These are phyloP conservation scores for Aspergillus sp. DNA, from an alignment of 2,329 filamentous ascomycete genomes.

Conservation along the genomic window DNA sequence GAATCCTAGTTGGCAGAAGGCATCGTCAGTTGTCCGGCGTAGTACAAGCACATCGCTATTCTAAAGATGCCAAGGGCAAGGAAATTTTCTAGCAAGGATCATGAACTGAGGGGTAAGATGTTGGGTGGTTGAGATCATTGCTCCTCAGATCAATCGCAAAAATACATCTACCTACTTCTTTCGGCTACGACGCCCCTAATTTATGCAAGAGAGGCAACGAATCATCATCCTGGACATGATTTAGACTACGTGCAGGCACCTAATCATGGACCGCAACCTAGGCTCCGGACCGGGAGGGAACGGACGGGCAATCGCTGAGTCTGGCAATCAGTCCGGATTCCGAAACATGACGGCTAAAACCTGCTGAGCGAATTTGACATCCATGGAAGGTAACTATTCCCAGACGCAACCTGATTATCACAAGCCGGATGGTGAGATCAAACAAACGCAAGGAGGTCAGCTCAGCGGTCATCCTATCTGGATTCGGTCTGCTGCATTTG, in stretches of 20 bases:
- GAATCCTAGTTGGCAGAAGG: neutral
- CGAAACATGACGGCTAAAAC: neutral
- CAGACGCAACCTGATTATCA: neutral
- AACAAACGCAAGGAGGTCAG: neutral
- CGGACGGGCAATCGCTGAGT: neutral
- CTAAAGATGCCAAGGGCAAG: neutral
- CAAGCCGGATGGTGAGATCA: neutral
- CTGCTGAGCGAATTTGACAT: neutral
- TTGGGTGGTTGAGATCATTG: neutral
- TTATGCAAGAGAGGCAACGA: neutral
- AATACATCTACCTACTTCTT: neutral
- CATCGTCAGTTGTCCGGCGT: neutral
- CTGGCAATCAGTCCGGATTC: neutral
- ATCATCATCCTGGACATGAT: neutral
- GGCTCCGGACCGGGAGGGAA: neutral
- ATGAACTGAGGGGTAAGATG: neutral
- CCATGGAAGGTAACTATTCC: neutral
- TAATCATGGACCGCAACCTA: neutral
- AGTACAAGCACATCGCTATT: neutral
- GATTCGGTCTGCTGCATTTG: neutral
- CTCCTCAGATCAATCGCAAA: neutral
- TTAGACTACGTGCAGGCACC: neutral
- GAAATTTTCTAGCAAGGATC: neutral
- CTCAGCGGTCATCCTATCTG: neutral
- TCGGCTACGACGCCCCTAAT: neutral